A percentile compares a stretch with the other conserved stretches of the same genome.
Evolutionary conservation across 78 protist species (phyloP).

Genomic region (Cavenderia fasciculata): DNA sequence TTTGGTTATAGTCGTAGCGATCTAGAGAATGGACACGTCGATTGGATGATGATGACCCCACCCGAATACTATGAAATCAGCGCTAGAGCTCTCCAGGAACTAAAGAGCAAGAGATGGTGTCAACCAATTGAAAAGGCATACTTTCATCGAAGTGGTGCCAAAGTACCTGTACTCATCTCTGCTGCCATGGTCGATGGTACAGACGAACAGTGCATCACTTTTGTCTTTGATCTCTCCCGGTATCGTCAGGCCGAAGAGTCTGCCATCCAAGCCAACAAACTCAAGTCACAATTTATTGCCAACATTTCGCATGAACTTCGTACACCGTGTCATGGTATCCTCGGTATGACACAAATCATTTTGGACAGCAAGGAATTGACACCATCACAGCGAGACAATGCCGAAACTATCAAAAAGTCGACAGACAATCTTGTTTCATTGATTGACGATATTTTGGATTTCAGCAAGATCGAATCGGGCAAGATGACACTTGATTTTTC

Average conservation of each 20-base stretch:
- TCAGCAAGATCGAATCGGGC: constrained; percentile 59
- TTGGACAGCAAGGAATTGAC: constrained; percentile 4
- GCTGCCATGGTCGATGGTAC: constrained; percentile 67
- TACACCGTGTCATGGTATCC: constrained; percentile 86
- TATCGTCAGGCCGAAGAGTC: constrained; percentile 63
- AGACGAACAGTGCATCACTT: constrained; percentile 57
- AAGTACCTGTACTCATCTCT: constrained; percentile 34
- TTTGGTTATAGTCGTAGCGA: constrained; percentile 61
- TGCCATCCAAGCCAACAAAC: constrained; percentile 40
- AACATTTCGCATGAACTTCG: constrained; percentile 85
- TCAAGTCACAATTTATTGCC: constrained; percentile 79
- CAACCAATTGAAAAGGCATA: constrained; percentile 78
- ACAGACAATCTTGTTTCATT: constrained; percentile 27
- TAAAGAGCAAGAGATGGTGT: constrained; percentile 70
- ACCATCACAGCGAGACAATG: constrained; percentile 2
- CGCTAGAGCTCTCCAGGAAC: constrained; percentile 70
- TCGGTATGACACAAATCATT: constrained; percentile 80
- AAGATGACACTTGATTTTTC: constrained; percentile 48
- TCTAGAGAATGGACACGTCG: constrained; percentile 58
- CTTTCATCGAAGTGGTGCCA: constrained; percentile 42
- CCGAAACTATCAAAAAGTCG: constrained; percentile 66
- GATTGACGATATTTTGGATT: constrained; percentile 74
- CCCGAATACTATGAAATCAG: constrained; percentile 66
- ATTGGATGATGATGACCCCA: constrained; percentile 75
- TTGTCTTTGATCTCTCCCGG: constrained; percentile 58